These are phyloP conservation scores for Scheffersomyces quercinus DNA, from an alignment of 1,139 yeast species.

Conservation along the genomic window DNA sequence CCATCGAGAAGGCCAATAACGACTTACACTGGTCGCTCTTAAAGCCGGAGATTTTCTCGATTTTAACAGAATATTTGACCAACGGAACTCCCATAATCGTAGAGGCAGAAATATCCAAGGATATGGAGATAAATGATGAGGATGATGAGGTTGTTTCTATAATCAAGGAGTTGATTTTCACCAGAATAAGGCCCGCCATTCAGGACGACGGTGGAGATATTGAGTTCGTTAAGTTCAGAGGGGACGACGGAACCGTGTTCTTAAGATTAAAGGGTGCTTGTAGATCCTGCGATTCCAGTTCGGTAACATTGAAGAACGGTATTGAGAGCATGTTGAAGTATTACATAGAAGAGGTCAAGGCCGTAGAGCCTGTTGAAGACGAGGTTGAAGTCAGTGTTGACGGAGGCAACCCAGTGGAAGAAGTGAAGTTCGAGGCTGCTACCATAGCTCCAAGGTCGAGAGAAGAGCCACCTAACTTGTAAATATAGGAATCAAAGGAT, in stretches of 20 bases:
- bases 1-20: conserved; percentile 68
- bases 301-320: conserved; percentile 75
- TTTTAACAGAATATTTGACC: conserved; percentile 79
- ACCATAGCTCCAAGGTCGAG: conserved; percentile 31
- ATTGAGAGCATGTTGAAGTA: conserved; percentile 80
- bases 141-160: conserved; percentile 81
- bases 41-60: conserved; percentile 85
- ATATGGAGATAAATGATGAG: conserved; percentile 51
- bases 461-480: conserved; percentile 42
- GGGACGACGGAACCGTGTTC: conserved; percentile 63
- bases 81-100: conserved; percentile 65
- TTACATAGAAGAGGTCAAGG: conserved; percentile 75
- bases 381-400: conserved; percentile 39
- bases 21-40: conserved; percentile 69
- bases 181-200: conserved; percentile 93
- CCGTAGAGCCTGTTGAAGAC: conserved; percentile 61
- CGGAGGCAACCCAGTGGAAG: conserved; percentile 23
- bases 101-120: conserved; percentile 31
- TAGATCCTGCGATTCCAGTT: conserved; percentile 74
- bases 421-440: conserved; percentile 19
- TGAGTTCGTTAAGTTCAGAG: conserved; percentile 66
- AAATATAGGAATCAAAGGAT: conserved; percentile 13
- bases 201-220: conserved; percentile 87
- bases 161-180: conserved; percentile 90
- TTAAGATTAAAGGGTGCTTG: conserved; percentile 76